Base-by-base conservation (phyloP, 2,329 filamentous ascomycete species). In the Raffaelea ambrosiae region DNA sequence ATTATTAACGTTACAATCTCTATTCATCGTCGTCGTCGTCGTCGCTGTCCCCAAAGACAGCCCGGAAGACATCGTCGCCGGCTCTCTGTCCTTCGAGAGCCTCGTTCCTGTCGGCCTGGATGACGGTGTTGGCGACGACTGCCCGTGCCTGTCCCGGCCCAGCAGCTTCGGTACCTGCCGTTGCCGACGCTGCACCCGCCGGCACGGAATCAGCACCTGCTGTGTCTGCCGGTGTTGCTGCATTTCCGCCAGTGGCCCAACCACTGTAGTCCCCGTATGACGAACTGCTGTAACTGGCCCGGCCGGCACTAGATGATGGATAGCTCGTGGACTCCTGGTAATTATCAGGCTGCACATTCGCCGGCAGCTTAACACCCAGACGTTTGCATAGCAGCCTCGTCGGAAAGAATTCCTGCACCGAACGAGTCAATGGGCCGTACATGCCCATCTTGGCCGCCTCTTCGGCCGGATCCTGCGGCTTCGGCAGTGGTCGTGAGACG, bases 1-100 rank as follows among this genome's bases (percentile, higher is more conserved):
- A n/a, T n/a, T n/a, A n/a, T n/a, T n/a, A n/a, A 29, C 13, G 7
- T 29, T 29, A 29, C 26, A 29, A 7, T 29, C 13, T 13, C 26
- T 7, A 46, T 20, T 21, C 46, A 9, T 47, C 31, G 8, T 55
- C 57, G 3, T 61, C 59, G 13, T 88, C 84, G 56, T 88, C 85
- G 54, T 85, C 84, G 59, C 86, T 86, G 61, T 89, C 88, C 5
- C 90, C 91, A 74, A 97, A 97, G 26, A 97, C 89, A n/a, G 88
- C 87, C 56, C 80, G 87, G 58, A 96, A 89, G 0, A 96, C 83
- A 40, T 86, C 86, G 43, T 90, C 87, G 16, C 84, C 82, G 1
- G 89, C 86, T 47, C 80, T 76, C 57, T 81, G 73, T 0, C 77
- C 83, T 59, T 94, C 86, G 10, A 95, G 60, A 4, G 85, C 86